Evolutionary conservation across 78 protist genomes (phyloP), one percentile per base, ranked within the genome.

Genomic region (Thecamonas trahens): DNA sequence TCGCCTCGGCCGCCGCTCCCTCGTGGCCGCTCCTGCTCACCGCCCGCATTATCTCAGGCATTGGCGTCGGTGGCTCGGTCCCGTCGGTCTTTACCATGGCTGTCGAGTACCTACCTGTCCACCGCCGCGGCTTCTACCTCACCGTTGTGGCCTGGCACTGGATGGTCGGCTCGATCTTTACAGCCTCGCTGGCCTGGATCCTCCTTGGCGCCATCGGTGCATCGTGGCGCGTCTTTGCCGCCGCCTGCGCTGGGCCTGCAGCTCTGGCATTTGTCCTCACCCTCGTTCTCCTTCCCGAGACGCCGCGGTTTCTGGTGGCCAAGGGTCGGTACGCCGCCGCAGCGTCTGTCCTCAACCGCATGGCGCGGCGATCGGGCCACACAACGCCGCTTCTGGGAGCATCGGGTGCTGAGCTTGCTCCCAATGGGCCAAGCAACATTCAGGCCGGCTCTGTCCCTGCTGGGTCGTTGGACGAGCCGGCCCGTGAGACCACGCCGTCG

Each of bases 121-220:
- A n/a, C n/a, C n/a, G 20, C 15, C 75, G 83, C 0, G 83, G 83
- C 3, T 13, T 1, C 29, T 69, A 24, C 45, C 3, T 77, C 14
- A 4, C 72, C 29, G 38, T 60, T 40, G 52, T 77, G 5, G 72
- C 75, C 0, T 1, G 66, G 9, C 58, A 18, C 42, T 77, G 78
- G 76, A 77, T 71, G 76, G 37, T 69, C 29, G 83, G 78, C 6
- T 13, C 61, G 35, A 39, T 77, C 38, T 11, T 65, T 5, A 45
- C 57, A 9, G 74, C 76, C 35, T 49, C 34, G 5, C 4, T 39
- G n/a, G 76, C 78, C 3, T 77, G 76, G 77, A 24, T 5, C 45
- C 11, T 68, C 18, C 20, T 67, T 1, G 54, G 54, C 26, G 47
- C n/a, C n/a, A n/a, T n/a, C n/a, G n/a, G n/a, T n/a, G n/a, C n/a